Evolutionary conservation across 805 yeast genomes (phyloP).

Genomic region (Tetrapisispora namnaoensis): DNA sequence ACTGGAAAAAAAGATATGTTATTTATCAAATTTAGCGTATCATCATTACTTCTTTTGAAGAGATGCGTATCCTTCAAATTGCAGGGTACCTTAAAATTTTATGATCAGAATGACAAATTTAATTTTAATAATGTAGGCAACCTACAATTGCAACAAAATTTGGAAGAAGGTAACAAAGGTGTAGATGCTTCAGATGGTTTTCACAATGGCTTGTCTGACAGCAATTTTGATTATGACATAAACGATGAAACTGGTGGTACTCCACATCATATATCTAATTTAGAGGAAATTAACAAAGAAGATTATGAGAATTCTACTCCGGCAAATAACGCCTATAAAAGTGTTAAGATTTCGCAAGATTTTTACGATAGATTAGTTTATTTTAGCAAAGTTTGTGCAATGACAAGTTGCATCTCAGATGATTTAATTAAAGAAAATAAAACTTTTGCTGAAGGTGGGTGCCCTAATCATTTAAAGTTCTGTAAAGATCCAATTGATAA

Average conservation of each 20-base stretch:
- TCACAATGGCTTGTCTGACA: not conserved
- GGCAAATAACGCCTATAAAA: not conserved
- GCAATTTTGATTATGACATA: not conserved
- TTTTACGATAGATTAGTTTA: conserved; percentile 26
- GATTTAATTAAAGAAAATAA: conserved; percentile 15
- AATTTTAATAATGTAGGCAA: not conserved
- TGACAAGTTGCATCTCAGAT: conserved; percentile 30
- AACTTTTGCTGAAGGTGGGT: conserved; percentile 25
- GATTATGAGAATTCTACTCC: not conserved
- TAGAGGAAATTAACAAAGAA: not conserved
- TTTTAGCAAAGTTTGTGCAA: conserved; percentile 27
- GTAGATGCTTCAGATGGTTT: not conserved
- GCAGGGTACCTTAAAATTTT: not conserved
- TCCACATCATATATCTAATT: not conserved
- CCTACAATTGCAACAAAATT: not conserved
- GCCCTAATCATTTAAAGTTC: conserved; percentile 25
- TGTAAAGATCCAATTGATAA: conserved; percentile 22
- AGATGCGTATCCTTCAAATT: not conserved
- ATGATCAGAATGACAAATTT: not conserved
- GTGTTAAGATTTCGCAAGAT: conserved; percentile 1
- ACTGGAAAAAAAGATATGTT: not conserved
- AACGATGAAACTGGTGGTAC: not conserved
- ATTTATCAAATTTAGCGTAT: not conserved
- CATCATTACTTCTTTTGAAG: not conserved
- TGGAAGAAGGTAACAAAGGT: not conserved